Conservation (phyloP, 306 rosid genomes). For the Fragaria iinumae region DNA sequence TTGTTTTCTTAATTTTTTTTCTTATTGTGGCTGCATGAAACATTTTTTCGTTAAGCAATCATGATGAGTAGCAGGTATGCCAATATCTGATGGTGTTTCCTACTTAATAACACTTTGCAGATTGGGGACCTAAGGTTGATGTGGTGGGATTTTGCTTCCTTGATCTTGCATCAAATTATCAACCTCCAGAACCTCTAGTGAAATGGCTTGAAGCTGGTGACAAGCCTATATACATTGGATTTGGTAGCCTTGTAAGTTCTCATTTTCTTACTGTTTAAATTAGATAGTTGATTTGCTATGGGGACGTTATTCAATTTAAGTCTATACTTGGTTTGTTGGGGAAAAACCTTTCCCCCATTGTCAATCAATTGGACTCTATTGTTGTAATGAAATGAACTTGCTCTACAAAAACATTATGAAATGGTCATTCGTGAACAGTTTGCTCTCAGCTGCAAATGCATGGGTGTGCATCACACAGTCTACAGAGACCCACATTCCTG, state of each 20-base stretch:
- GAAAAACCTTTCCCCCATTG: not conserved
- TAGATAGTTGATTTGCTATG: too few relatives aligned
- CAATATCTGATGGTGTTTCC: slow-evolving; percentile 2
- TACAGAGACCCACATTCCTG: not conserved
- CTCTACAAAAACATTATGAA: not conserved
- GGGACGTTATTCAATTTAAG: not conserved
- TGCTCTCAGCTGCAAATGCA: not conserved
- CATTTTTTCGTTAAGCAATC: not conserved
- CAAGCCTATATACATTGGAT: slow-evolving; percentile 85
- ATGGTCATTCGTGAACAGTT: not conserved
- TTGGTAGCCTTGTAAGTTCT: slow-evolving; percentile 86
- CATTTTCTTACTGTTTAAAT: not conserved
- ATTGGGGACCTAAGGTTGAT: slow-evolving; percentile 96
- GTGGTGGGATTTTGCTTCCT: slow-evolving; percentile 99
- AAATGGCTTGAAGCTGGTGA: slow-evolving; percentile 94
- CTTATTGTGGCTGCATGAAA: not conserved
- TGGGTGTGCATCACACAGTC: not conserved
- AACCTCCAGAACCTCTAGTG: slow-evolving; percentile 75
- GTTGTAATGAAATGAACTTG: not conserved
- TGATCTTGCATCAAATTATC: slow-evolving; percentile 94
- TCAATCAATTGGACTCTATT: not conserved
- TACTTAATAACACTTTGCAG: slow-evolving; percentile 47
- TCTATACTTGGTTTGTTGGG: not conserved
- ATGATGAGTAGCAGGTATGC: slow-evolving; percentile 8
- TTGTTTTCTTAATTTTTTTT: too few relatives aligned